A percentile compares a stretch with the other conserved stretches of the same genome.
Evolutionary conservation across 169 alveolate species (phyloP).

Genomic region (Plasmodium malariae): DNA sequence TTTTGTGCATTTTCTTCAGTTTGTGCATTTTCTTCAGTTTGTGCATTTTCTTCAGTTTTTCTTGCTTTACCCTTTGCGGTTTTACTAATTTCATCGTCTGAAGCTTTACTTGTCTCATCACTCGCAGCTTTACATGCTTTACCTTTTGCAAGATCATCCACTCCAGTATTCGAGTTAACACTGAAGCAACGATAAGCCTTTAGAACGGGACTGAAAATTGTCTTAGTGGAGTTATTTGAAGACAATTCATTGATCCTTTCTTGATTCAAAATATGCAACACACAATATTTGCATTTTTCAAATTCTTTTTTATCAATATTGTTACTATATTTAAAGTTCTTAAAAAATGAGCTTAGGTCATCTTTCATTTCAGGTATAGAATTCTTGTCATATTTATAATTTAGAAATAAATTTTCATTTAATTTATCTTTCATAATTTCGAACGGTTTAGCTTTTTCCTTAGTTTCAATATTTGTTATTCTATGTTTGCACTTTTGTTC

Average conservation of each 20-base stretch:
- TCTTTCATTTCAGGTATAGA: neutral
- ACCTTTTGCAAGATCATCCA: too few species aligned
- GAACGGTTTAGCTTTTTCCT: neutral
- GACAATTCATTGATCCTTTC: neutral
- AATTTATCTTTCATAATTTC: neutral
- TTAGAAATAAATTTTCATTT: neutral
- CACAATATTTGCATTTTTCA: conserved; percentile 28
- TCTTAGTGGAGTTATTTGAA: neutral
- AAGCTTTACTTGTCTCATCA: too few species aligned
- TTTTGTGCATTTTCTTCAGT: too few species aligned
- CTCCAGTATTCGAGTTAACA: too few species aligned
- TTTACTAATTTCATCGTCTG: too few species aligned
- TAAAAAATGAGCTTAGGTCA: neutral
- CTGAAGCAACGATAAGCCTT: neutral
- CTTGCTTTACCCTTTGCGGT: too few species aligned
- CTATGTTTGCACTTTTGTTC: neutral
- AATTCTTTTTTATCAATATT: neutral
- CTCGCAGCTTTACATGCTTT: too few species aligned
- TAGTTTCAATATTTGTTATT: neutral
- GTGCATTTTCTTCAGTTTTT: too few species aligned
- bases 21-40: too few species aligned
- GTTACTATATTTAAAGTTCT: neutral
- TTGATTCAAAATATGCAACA: conserved; percentile 10
- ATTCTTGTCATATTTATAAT: neutral
- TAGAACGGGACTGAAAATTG: neutral